Base-by-base conservation (phyloP, 2,329 filamentous ascomycete genomes). In the Epicoccum sorghinum region DNA sequence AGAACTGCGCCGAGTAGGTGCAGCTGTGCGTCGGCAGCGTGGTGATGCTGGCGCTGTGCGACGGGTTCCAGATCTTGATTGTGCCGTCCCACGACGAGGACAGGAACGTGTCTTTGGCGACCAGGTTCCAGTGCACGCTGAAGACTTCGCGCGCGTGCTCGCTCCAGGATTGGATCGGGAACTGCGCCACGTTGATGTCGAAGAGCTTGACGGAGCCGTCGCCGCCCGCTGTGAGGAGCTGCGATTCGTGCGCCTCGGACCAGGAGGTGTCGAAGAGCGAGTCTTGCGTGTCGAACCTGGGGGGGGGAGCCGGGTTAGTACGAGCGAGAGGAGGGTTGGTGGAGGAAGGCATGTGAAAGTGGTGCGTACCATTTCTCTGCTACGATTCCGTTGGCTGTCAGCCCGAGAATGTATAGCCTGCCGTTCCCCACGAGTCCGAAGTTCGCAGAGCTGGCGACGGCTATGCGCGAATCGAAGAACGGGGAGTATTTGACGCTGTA, bases 401-500 rank as follows among this genome's bases (percentile, higher is more conserved):
- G 78, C 27, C 88, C 89, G 24, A 98, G 82, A 53, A 93, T 87
- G 71, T 90, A 98, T 1, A 98, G 78, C 38, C 93, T 86, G 9
- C 95, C 95, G 79, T 99, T 99, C 42, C 95, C 95, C 32, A 99
- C 93, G 35, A 99, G 89, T 35, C 95, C 95, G 78, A 95, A 99
- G 80, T 99, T 98, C 60, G 93, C 87, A n/a, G 92, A 89, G 1
- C 90, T 84, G 27, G 91, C 90, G 67, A 97, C 92, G 52, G 93
- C 93, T 61, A 99, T 86, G 60, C 93, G 88, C 62, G 90, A 95
- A 79, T 98, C 95, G 80, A 96, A 96, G 80, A 97, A 99, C 6
- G 95, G 95, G 51, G 93, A 98, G 82, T 98, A 99, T 78, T 97
- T 96, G 77, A 97, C 92, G 65, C 90, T 91, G 78, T 96, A 97